These are phyloP conservation scores for Starmerella sp. DNA, from an alignment of 805 yeast species.

Conservation along the genomic window DNA sequence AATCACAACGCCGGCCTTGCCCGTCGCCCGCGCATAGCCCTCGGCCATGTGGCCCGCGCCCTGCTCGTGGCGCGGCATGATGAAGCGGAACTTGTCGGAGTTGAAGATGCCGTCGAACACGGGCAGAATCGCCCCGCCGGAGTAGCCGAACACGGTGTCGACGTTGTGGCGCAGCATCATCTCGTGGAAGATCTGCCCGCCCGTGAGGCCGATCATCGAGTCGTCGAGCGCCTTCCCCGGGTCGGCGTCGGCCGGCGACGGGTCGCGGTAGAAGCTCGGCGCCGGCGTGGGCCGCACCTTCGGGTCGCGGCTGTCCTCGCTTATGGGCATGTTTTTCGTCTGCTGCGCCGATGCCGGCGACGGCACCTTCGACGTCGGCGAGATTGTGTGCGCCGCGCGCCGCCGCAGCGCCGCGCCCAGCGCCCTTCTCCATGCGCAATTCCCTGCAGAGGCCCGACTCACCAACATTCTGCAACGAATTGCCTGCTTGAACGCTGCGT, in stretches of 20 bases:
- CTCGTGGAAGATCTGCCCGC: conserved; percentile 97
- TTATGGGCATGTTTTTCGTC: conserved; percentile 14
- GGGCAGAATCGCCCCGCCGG: conserved; percentile 98
- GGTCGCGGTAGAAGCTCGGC: conserved; percentile 28
- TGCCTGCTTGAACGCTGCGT: neutral
- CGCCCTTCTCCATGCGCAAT: conserved; percentile 2
- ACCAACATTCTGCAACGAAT: neutral
- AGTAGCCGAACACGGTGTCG: conserved; percentile 93
- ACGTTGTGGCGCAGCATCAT: conserved; percentile 96
- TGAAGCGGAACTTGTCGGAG: conserved; percentile 77
- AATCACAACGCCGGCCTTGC: conserved; percentile 93
- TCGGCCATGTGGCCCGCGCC: conserved; percentile 99
- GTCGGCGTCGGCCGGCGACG: conserved; percentile 5
- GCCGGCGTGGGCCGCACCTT: conserved; percentile 29
- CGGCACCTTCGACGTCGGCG: conserved; percentile 16
- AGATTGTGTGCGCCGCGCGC: conserved; percentile 15
- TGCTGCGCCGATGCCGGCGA: conserved; percentile 2
- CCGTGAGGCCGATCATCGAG: conserved; percentile 89
- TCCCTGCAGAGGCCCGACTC: neutral
- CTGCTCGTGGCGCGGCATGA: conserved; percentile 93
- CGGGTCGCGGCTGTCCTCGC: conserved; percentile 2
- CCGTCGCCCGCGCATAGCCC: conserved; percentile 92
- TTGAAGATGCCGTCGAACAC: conserved; percentile 95
- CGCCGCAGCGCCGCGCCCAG: neutral
- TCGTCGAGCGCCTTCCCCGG: conserved; percentile 33